Base-by-base conservation (phyloP, 208 protist genomes). In the Leishmania martiniquensis region DNA sequence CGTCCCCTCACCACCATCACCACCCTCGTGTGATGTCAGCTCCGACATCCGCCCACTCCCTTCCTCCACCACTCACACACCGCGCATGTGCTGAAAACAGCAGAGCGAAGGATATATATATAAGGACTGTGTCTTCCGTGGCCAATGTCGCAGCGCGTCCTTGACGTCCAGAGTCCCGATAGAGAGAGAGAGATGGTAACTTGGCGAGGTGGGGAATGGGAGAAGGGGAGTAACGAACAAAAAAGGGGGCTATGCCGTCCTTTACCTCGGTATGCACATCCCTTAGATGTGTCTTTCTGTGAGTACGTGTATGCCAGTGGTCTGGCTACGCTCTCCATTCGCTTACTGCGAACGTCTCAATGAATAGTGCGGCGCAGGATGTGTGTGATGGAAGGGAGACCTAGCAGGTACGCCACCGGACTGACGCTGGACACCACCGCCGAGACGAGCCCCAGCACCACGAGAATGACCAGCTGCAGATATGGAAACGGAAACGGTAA, bases 401-500 rank as follows among this genome's bases (percentile, higher is more conserved):
- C 32, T 5, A 97, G 71, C 0, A 97, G 76, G 66, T 78, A 85
- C 2, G 79, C 47, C 4, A 94, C 85, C 20, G 94, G 94, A 49
- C 80, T 83, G 47, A 84, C 85, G 82, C 89, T 95, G 3, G 94
- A 71, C 12, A 86, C 32, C 13, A 96, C 12, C 29, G 92, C 83
- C 0, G 86, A 91, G 10, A 86, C 17, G 13, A 96, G 39, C 9
- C 87, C 87, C 52, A 92, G 77, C 17, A 17, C 78, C 1, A 95
- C 44, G 1, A 93, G 69, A 66, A 95, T 85, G 39, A 78, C 34
- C n/a, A 97, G 51, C 81, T 95, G 89, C 2, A 85, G 5, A 54
- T 89, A 98, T 12, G 98, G 98, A 76, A 99, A 98, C 9, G 80
- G 49, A 80, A 99, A 99, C 10, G 92, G 87, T 13, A 99, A 49